Evolutionary conservation across 2,329 filamentous ascomycete species (phyloP).

Genomic region (Xylaria sp.): DNA sequence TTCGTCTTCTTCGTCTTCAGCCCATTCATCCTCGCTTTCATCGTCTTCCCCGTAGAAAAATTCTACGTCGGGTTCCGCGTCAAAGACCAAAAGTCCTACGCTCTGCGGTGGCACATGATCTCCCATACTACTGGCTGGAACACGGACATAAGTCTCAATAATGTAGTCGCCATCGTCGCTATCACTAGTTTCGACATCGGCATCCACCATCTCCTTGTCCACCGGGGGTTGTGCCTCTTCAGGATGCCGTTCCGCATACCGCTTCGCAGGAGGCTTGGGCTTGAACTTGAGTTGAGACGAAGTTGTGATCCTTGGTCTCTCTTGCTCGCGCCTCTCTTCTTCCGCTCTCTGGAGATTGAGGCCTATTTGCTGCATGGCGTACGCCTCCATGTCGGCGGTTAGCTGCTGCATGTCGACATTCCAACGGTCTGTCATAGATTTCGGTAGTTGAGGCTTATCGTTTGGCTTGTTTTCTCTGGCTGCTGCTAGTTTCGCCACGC

Average conservation of each 20-base stretch:
- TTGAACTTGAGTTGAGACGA: constrained; percentile 56
- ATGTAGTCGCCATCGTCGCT: constrained; percentile 68
- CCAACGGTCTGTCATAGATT: constrained; percentile 47
- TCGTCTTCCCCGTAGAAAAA: constrained; percentile 69
- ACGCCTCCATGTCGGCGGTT: constrained; percentile 52
- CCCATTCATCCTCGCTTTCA: constrained; percentile 69
- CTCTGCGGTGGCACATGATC: constrained; percentile 59
- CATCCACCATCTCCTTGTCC: constrained; percentile 45
- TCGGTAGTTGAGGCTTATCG: constrained; percentile 45
- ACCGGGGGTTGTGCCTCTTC: constrained; percentile 46
- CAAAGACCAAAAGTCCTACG: constrained; percentile 66
- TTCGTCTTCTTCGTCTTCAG: constrained; percentile 71
- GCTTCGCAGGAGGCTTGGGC: constrained; percentile 64
- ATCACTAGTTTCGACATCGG: constrained; percentile 51
- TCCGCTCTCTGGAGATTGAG: constrained; percentile 61
- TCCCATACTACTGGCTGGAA: constrained; percentile 63
- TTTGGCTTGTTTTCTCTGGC: constrained; percentile 35
- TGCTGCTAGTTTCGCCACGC: constrained; percentile 44
- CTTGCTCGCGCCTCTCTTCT: constrained; percentile 51
- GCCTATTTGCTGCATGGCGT: constrained; percentile 67
- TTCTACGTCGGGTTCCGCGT: constrained; percentile 66
- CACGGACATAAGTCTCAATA: constrained; percentile 71
- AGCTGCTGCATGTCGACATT: constrained; percentile 53
- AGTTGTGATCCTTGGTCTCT: constrained; percentile 32
- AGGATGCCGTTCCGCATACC: constrained; percentile 67